A percentile compares a stretch with the other conserved stretches of the same genome.
phyloP scores from a whole-genome alignment of 2,329 filamentous ascomycete genomes.

The Xylaria sp. region DNA sequence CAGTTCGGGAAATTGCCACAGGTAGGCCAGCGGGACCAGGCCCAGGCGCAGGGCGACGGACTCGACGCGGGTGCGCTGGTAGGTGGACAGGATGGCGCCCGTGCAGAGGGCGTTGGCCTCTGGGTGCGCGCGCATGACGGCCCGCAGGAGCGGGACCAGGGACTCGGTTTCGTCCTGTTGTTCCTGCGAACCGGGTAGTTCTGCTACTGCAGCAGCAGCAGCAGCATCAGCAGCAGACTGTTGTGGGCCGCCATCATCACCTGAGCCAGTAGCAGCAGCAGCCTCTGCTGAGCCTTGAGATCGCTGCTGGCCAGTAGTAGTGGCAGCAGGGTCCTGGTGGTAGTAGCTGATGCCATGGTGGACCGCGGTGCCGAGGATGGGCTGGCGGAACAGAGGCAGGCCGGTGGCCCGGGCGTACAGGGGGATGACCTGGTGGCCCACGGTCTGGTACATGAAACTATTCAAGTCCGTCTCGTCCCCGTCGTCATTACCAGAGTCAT shows the following conservation, averaged over 20 bases:
- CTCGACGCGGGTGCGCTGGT: conserved; percentile 95
- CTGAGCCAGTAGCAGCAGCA: neutral
- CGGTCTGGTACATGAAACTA: conserved; percentile 99
- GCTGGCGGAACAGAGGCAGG: conserved; percentile 80
- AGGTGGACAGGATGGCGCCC: conserved; percentile 91
- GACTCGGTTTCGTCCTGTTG: conserved; percentile 85
- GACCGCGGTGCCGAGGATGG: conserved; percentile 72
- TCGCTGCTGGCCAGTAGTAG: conserved; percentile 9
- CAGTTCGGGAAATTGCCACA: conserved; percentile 88
- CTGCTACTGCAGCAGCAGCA: neutral
- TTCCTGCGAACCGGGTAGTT: conserved; percentile 16
- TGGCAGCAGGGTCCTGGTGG: conserved; percentile 55
- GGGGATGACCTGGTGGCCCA: conserved; percentile 84
- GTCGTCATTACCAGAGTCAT: conserved; percentile 37
- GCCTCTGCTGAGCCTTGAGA: neutral
- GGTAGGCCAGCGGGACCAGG: conserved; percentile 78
- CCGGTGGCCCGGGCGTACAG: conserved; percentile 79
- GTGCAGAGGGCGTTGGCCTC: conserved; percentile 84
- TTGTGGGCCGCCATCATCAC: neutral
- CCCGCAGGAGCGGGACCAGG: conserved; percentile 72
- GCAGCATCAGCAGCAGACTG: too few species aligned
- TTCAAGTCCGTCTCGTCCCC: conserved; percentile 71
- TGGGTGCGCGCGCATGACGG: conserved; percentile 70
- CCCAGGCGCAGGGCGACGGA: conserved; percentile 85
- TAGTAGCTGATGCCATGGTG: conserved; percentile 74